Evolutionary conservation across 2,329 filamentous ascomycete genomes (phyloP), one percentile per base, ranked within the genome.

Genomic region (Grosmannia huntii): DNA sequence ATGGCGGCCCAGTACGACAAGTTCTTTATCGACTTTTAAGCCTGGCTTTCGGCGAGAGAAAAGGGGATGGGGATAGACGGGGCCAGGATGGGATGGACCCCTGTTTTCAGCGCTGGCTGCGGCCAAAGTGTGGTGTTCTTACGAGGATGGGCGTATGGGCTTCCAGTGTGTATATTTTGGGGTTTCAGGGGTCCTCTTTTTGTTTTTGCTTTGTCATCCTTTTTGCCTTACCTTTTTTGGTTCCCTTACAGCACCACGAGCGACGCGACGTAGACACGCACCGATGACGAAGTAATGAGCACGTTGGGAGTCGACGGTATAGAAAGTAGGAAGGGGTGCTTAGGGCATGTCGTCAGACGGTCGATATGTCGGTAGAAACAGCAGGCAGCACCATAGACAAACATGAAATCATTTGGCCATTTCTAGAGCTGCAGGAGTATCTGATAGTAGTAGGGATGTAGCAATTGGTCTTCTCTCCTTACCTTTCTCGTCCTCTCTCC

Each of bases 1-100:
- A 76, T 90, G 77, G 76, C 76, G 38, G 74, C 76, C 51, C 83
- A 83, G 71, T 90, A 88, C 69, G 88, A 91, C 58, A 73, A 77
- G 56, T 82, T 77, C 65, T 92, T 92, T 68, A 76, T 77, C 61
- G 85, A 87, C 62, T 91, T 92, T 70, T 90, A 50, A 50, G 31
- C 10, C 41, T 14, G 28, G 4, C 16, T 16, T 3, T 16, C n/a
- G 41, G 19, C 7, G 4, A 44, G 21, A 49, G 38, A 25, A 14
- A 28, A 27, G 44, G 6, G 27, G n/a, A n/a, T n/a, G n/a, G n/a
- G n/a, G n/a, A 14, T 9, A 14, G 23, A 33, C 23, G 33, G 54
- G 16, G 51, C 33, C 19, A 5, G 19, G 36, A 56, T 19, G 23
- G 41, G 19, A n/a, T 12, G 41, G 41, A 44, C 41, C 7, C 19